Evolutionary conservation across 495 filamentous ascomycete genomes (phyloP).

Genomic region (Choiromyces venosus): DNA sequence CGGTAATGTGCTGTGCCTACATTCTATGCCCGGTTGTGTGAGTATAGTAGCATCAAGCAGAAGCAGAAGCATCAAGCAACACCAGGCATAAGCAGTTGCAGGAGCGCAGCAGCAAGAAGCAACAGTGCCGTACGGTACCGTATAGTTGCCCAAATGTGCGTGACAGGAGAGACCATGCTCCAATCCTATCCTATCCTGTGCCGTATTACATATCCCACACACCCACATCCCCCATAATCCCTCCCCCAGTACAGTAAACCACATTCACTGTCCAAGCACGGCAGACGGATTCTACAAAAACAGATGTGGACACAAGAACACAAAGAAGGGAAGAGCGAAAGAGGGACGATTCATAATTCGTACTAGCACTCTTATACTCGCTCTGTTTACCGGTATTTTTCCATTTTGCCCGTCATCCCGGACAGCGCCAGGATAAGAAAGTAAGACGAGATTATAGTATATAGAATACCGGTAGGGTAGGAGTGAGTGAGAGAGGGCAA

Average conservation of each 20-base stretch:
- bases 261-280: neutral
- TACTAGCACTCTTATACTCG: neutral
- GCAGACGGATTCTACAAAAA: neutral
- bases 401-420: neutral
- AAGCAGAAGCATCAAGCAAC: slow-evolving; percentile 1
- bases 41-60: neutral
- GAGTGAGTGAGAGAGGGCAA: neutral
- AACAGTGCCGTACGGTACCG: neutral
- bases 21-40: neutral
- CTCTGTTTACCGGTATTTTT: neutral
- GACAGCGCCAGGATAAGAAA: neutral
- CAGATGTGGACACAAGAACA: neutral
- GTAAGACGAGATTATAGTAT: neutral
- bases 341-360: neutral
- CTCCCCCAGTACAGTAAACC: too few species aligned
- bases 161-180: neutral
- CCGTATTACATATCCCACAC: neutral
- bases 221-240: neutral
- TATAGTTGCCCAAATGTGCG: neutral
- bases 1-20: neutral
- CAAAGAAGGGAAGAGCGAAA: neutral
- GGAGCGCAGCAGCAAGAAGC: neutral
- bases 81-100: neutral
- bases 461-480: neutral
- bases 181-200: neutral